phyloP scores from a whole-genome alignment of 148 eudicot species.

The Cornus controversa region DNA sequence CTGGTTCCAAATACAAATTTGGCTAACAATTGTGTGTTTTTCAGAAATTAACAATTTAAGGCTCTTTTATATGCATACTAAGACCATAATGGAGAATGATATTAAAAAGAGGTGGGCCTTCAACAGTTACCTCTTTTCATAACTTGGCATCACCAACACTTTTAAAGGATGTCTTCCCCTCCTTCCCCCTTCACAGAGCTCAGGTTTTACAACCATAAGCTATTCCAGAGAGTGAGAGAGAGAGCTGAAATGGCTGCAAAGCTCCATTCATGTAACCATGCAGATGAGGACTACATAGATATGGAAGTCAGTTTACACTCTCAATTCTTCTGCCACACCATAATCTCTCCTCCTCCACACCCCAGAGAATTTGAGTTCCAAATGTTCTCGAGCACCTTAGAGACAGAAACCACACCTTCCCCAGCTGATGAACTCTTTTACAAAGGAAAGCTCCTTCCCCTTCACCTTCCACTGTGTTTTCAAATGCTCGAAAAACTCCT shows the following conservation, averaged over 20 bases:
- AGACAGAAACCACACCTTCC: constrained; percentile 51
- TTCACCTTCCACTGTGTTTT: constrained; percentile 73
- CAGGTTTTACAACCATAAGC: constrained; percentile 5
- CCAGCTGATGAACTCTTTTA: constrained; percentile 86
- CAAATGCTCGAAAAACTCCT: constrained; percentile 72
- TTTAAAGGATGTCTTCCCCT: constrained; percentile 13
- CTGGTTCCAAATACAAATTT: constrained; percentile 7
- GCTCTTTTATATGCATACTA: too few relatives aligned
- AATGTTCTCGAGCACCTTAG: constrained; percentile 42
- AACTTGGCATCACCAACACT: constrained; percentile 21
- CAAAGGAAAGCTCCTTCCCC: constrained; percentile 76
- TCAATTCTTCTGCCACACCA: constrained; percentile 31
- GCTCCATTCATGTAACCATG: constrained; percentile 23
- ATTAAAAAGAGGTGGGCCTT: too few relatives aligned
- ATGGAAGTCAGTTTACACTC: constrained; percentile 63
- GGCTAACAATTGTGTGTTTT: background rate
- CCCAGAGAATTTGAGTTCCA: constrained; percentile 70
- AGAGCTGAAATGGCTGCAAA: constrained; percentile 31
- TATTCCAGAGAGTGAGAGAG: background rate
- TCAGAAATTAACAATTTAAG: background rate
- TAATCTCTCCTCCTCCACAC: constrained; percentile 18
- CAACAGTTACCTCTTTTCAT: constrained; percentile 6
- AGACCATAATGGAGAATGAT: too few relatives aligned
- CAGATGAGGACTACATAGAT: constrained; percentile 76
- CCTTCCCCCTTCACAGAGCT: constrained; percentile 10